These are phyloP conservation scores for Hippophae gyantsensis DNA, from an alignment of 306 rosid species.

Conservation along the genomic window DNA sequence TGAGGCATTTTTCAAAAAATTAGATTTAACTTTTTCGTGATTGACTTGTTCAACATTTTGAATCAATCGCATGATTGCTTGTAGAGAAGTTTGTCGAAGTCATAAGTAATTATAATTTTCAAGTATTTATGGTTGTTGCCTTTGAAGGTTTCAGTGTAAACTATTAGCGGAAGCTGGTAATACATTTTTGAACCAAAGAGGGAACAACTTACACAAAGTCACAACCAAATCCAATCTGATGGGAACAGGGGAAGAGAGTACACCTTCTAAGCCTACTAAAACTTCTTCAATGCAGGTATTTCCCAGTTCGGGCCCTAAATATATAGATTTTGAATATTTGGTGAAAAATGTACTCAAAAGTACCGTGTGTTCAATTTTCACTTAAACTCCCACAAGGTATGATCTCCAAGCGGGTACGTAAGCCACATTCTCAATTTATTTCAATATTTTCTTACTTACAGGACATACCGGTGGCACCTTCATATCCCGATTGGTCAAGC, in stretches of 20 bases:
- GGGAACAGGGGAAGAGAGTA: constrained; percentile 92
- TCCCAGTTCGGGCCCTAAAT: neutral
- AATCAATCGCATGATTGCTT: neutral
- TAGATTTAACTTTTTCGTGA: no score
- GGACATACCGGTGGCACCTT: constrained; percentile 61
- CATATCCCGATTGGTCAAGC: constrained; percentile 90
- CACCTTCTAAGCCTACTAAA: constrained; percentile 70
- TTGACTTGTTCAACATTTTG: neutral
- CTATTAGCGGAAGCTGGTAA: constrained; percentile 14
- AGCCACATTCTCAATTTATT: neutral
- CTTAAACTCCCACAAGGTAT: no score
- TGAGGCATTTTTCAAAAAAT: no score
- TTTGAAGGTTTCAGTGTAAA: constrained; percentile 9
- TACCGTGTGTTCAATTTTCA: no score
- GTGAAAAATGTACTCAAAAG: no score
- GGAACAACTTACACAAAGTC: neutral
- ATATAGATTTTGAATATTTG: no score
- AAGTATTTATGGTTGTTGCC: neutral
- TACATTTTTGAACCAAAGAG: constrained; percentile 16
- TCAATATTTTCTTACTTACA: constrained; percentile 16
- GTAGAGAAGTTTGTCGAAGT: neutral
- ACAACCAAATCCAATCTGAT: constrained; percentile 28
- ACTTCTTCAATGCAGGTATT: constrained; percentile 56
- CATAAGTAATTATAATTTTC: neutral
- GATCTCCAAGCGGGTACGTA: neutral